A percentile compares a stretch with the other conserved stretches of the same genome.
Conservation (phyloP, 805 yeast species). For the Candida dajiaensis region DNA sequence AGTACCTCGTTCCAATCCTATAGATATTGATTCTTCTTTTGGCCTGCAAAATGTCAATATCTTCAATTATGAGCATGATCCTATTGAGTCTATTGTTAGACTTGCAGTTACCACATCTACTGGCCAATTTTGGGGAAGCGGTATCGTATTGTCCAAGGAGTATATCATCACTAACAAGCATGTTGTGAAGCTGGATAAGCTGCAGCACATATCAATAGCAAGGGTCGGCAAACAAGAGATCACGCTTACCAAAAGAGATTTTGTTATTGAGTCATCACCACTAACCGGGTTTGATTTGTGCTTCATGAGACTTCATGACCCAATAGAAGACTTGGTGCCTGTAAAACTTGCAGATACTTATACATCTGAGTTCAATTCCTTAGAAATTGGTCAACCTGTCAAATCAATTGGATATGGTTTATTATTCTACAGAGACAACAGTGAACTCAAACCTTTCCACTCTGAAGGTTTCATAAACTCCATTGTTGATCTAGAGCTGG, state of each 20-base stretch:
- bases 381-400: slow-evolving; percentile 14
- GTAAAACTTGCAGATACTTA: slow-evolving; percentile 7
- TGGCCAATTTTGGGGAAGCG: slow-evolving; percentile 26
- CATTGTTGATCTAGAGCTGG: slow-evolving; percentile 10
- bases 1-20: background rate
- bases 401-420: slow-evolving; percentile 24
- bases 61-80: slow-evolving; percentile 4
- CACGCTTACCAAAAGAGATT: slow-evolving; percentile 6
- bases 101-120: slow-evolving; percentile 14
- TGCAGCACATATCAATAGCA: slow-evolving; percentile 10
- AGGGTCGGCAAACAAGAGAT: slow-evolving; percentile 7
- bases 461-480: slow-evolving; percentile 20
- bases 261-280: slow-evolving; percentile 12
- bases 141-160: slow-evolving; percentile 14
- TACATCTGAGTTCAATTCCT: slow-evolving; percentile 1
- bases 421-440: slow-evolving; percentile 9
- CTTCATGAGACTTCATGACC: slow-evolving; percentile 14
- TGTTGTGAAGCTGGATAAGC: slow-evolving; percentile 15
- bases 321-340: slow-evolving; percentile 7
- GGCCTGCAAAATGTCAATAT: background rate
- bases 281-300: slow-evolving; percentile 23
- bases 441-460: slow-evolving; percentile 14
- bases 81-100: slow-evolving; percentile 18
- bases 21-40: background rate
- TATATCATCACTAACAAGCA: slow-evolving; percentile 23